Evolutionary conservation across 164 flowering plant species (phyloP).

Genomic region (Stephania cephalantha): DNA sequence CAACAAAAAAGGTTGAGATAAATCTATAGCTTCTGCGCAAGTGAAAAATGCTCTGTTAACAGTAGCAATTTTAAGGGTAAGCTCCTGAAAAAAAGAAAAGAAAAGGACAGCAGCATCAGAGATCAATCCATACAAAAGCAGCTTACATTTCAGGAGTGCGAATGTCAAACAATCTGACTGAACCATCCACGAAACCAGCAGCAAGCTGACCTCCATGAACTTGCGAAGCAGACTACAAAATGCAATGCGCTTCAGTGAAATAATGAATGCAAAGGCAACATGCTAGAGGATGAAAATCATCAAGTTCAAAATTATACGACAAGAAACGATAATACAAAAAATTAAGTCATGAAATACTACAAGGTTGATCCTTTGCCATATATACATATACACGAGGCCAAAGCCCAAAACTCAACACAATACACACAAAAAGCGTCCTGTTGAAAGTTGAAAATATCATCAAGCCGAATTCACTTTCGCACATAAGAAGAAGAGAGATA

Average conservation of each 20-base stretch:
- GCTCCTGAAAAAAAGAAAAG: background rate
- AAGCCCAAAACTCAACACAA: background rate
- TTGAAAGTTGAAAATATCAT: background rate
- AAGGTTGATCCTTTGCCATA: background rate
- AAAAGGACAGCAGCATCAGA: background rate
- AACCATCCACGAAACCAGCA: slow-evolving; percentile 90
- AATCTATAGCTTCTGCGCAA: background rate
- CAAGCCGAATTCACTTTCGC: background rate
- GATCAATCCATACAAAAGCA: background rate
- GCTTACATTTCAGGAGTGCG: slow-evolving; percentile 82
- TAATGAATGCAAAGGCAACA: background rate
- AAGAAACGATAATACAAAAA: background rate
- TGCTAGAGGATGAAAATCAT: background rate
- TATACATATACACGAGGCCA: background rate
- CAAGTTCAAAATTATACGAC: too few relatives aligned
- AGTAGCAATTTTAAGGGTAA: background rate
- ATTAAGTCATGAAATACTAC: background rate
- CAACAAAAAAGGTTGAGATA: too few relatives aligned
- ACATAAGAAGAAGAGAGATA: background rate
- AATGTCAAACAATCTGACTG: slow-evolving; percentile 75
- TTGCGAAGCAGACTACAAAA: slow-evolving; percentile 87
- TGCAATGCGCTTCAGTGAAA: slow-evolving; percentile 1
- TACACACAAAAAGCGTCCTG: background rate
- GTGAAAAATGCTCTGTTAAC: background rate
- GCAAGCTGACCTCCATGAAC: slow-evolving; percentile 87